Percentiles rank a stretch among this genome's conserved stretches.
Evolutionary conservation across 2,329 filamentous ascomycete species (phyloP).

Genomic region (Chaetomium sp.): DNA sequence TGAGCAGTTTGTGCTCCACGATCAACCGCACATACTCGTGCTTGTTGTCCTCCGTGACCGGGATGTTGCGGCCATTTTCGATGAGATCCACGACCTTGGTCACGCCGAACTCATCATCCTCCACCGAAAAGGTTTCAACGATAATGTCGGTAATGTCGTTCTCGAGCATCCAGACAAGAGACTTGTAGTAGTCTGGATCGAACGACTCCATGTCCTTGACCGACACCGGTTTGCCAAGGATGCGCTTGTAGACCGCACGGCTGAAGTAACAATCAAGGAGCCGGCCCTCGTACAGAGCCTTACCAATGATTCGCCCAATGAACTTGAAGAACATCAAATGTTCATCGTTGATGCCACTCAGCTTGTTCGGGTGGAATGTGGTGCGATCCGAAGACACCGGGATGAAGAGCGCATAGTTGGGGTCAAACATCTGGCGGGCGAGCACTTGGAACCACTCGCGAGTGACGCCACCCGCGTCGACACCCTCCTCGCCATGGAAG

Average conservation of each 20-base stretch:
- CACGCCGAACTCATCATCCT: slow-evolving; percentile 91
- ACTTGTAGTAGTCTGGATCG: slow-evolving; percentile 98
- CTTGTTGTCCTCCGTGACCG: slow-evolving; percentile 97
- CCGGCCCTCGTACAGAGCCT: slow-evolving; percentile 93
- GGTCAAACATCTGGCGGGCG: slow-evolving; percentile 97
- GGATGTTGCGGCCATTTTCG: slow-evolving; percentile 83
- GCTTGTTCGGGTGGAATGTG: slow-evolving; percentile 96
- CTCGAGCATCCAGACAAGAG: slow-evolving; percentile 95
- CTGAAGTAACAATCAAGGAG: slow-evolving; percentile 99
- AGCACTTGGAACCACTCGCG: slow-evolving; percentile 99
- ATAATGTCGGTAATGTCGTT: slow-evolving; percentile 99
- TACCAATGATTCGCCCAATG: slow-evolving; percentile 96
- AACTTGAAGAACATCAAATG: slow-evolving; percentile 99
- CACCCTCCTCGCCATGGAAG: slow-evolving; percentile 95
- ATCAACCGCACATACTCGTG: slow-evolving; percentile 94
- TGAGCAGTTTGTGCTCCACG: slow-evolving; percentile 89
- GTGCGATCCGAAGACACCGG: slow-evolving; percentile 96
- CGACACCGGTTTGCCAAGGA: slow-evolving; percentile 90
- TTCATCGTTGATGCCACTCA: slow-evolving; percentile 91
- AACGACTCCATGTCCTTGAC: slow-evolving; percentile 99
- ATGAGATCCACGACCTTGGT: slow-evolving; percentile 85
- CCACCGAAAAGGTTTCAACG: slow-evolving; percentile 91
- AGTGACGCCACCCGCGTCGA: slow-evolving; percentile 95
- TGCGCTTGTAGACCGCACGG: slow-evolving; percentile 96
- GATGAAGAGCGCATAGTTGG: slow-evolving; percentile 94